phyloP scores from a whole-genome alignment of 2,329 filamentous ascomycete genomes.

The Apiospora malaysiana region DNA sequence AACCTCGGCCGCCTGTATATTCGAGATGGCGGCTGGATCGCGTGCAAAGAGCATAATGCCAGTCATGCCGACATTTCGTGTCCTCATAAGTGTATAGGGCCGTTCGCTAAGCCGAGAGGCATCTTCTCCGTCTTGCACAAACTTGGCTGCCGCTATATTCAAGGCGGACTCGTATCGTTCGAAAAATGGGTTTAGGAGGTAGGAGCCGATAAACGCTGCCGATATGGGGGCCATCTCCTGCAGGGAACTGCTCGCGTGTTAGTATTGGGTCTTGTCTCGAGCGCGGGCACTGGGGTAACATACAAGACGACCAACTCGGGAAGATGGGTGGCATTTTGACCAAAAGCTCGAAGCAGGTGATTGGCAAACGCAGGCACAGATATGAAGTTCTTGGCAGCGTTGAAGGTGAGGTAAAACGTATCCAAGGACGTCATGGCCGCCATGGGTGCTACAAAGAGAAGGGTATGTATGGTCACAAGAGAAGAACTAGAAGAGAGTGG shows the following conservation, averaged over 20 bases:
- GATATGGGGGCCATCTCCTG: slow-evolving; percentile 90
- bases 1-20: slow-evolving; percentile 78
- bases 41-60: slow-evolving; percentile 85
- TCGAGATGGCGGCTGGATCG: slow-evolving; percentile 62
- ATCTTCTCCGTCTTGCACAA: slow-evolving; percentile 31
- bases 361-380: slow-evolving; percentile 72
- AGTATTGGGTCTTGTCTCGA: slow-evolving; percentile 26
- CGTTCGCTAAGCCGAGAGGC: slow-evolving; percentile 30
- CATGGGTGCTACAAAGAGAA: background rate
- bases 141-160: slow-evolving; percentile 65
- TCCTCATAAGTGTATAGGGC: slow-evolving; percentile 72
- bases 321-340: slow-evolving; percentile 50
- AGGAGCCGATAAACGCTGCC: slow-evolving; percentile 84
- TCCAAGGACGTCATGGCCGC: slow-evolving; percentile 60
- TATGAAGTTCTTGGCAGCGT: slow-evolving; percentile 78
- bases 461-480: background rate
- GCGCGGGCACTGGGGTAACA: slow-evolving; percentile 37
- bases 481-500: background rate
- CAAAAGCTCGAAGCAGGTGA: slow-evolving; percentile 69
- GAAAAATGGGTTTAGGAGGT: slow-evolving; percentile 79
- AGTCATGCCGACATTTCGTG: slow-evolving; percentile 86
- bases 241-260: slow-evolving; percentile 64
- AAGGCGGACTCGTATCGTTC: slow-evolving; percentile 74
- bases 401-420: slow-evolving; percentile 85
- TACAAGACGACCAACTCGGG: slow-evolving; percentile 64